Evolutionary conservation across 2,329 filamentous ascomycete genomes (phyloP).

Genomic region (Ciborinia camelliae): DNA sequence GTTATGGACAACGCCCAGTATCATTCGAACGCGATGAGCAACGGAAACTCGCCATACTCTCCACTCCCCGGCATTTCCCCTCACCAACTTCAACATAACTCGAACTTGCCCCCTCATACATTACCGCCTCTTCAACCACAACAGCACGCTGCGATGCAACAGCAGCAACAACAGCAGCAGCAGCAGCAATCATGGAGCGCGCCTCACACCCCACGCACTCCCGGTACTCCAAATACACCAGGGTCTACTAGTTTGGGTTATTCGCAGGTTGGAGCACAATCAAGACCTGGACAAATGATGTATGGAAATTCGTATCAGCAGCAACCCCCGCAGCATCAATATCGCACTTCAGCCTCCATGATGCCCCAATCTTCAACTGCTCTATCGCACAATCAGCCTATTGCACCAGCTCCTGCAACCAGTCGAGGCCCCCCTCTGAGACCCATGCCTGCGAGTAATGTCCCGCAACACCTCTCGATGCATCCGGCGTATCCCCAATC

Average conservation of each 20-base stretch:
- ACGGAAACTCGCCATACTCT: constrained; percentile 33
- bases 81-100: constrained; percentile 41
- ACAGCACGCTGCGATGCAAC: constrained; percentile 48
- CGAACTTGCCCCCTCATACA: constrained; percentile 49
- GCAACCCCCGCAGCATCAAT: constrained; percentile 37
- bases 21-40: constrained; percentile 33
- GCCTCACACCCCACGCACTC: constrained; percentile 57
- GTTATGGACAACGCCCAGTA: constrained; percentile 35
- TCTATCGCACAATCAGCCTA: constrained; percentile 69
- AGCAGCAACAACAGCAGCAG: constrained; percentile 23
- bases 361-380: constrained; percentile 64
- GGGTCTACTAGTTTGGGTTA: constrained; percentile 55
- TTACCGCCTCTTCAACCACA: constrained; percentile 54
- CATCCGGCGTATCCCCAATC: constrained; percentile 58
- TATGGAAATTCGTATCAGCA: constrained; percentile 30
- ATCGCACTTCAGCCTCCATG: constrained; percentile 56
- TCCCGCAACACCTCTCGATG: constrained; percentile 44
- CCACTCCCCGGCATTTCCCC: constrained; percentile 36
- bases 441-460: constrained; percentile 64
- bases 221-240: constrained; percentile 60
- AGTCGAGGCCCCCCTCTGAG: constrained; percentile 55
- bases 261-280: constrained; percentile 49
- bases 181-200: constrained; percentile 47
- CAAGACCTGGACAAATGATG: constrained; percentile 34
- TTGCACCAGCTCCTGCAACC: constrained; percentile 65